Evolutionary conservation across 371 early-diverging fungal species (phyloP).

Genomic region (Circinella minor): DNA sequence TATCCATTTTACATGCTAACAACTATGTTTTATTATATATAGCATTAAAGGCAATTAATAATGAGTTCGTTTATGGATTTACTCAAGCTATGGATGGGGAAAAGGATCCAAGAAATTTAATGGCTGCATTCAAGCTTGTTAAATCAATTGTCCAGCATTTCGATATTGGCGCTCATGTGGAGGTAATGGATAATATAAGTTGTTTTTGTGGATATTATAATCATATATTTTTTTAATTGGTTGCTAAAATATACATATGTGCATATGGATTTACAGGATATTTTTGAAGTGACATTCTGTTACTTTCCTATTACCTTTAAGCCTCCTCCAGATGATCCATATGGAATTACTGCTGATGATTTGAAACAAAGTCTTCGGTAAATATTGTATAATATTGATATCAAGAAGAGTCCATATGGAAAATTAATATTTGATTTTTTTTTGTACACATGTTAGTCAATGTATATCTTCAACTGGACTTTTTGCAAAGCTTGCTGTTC

Average conservation of each 20-base stretch:
- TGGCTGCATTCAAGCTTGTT: slow-evolving; percentile 82
- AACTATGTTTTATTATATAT: neutral
- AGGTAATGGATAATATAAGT: slow-evolving; percentile 46
- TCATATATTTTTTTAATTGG: no score
- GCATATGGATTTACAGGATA: slow-evolving; percentile 51
- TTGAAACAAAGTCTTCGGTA: slow-evolving; percentile 78
- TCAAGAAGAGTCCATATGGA: neutral
- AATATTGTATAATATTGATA: neutral
- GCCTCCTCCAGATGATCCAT: slow-evolving; percentile 92
- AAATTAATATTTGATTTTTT: neutral
- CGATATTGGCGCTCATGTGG: slow-evolving; percentile 77
- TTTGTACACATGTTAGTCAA: slow-evolving; percentile 37
- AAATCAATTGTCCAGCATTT: slow-evolving; percentile 68
- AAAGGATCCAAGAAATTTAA: slow-evolving; percentile 95
- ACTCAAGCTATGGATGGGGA: slow-evolving; percentile 94
- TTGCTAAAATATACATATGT: no score
- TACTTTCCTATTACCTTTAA: slow-evolving; percentile 99
- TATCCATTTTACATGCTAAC: neutral
- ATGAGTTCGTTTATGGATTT: slow-evolving; percentile 85
- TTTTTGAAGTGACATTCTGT: slow-evolving; percentile 95
- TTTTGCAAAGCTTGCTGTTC: slow-evolving; percentile 83
- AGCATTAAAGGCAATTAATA: slow-evolving; percentile 49
- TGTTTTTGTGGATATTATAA: no score
- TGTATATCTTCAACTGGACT: slow-evolving; percentile 74
- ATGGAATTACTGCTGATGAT: slow-evolving; percentile 91